Conservation (phyloP, 371 early-diverging fungal species). For the Capniomyces stellatus region DNA sequence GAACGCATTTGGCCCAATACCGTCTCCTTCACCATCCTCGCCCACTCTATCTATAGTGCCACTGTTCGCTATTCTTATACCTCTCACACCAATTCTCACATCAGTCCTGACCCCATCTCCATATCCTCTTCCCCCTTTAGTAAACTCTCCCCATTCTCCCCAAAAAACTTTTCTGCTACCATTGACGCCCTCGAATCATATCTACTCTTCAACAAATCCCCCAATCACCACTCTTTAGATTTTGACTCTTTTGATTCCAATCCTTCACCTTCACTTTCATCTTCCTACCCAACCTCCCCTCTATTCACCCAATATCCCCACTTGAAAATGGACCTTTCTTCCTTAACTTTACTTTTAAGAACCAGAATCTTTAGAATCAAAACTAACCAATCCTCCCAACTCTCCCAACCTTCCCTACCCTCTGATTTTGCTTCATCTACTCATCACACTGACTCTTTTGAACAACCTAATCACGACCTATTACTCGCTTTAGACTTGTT, state of each 20-base stretch:
- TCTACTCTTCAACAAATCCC: not conserved
- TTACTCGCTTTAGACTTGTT: not conserved
- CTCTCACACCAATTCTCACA: not conserved
- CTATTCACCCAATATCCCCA: not conserved
- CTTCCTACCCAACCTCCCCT: not conserved
- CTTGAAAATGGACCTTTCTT: not conserved
- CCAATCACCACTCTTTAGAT: not conserved
- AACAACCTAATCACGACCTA: not conserved
- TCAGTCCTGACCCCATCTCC: not conserved
- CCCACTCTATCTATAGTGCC: not conserved
- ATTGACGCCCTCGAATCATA: not conserved
- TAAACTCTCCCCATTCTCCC: not conserved
- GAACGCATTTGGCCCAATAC: not conserved
- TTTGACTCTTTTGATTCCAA: not conserved
- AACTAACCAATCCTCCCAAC: not conserved
- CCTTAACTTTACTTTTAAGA: not conserved
- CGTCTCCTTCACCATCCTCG: conserved; percentile 1
- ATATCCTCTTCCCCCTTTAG: not conserved
- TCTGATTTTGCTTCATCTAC: not conserved
- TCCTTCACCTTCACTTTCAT: no score
- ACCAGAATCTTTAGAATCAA: not conserved
- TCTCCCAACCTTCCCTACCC: not conserved
- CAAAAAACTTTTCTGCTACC: not conserved
- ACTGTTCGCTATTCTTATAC: not conserved
- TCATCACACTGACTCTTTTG: no score